Percentiles rank a stretch among this genome's conserved stretches.
phyloP scores from a whole-genome alignment of 2,329 filamentous ascomycete species.

The Fusarium haematococcum region DNA sequence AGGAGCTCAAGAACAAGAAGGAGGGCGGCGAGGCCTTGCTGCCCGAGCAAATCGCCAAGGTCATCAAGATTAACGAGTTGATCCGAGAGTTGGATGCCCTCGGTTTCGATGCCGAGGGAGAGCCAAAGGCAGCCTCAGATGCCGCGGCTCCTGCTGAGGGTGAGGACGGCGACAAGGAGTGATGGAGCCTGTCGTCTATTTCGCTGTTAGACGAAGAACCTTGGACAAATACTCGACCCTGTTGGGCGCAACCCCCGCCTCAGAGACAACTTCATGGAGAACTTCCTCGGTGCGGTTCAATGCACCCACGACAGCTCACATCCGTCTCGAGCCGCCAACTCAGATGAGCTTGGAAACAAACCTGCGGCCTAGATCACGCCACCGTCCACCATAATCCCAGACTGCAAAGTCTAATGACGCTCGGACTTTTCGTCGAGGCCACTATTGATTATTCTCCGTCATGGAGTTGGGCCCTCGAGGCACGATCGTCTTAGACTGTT shows the following conservation, averaged over 20 bases:
- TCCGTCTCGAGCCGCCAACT: not conserved
- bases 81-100: conserved; percentile 87
- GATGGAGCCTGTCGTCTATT: conserved; percentile 12
- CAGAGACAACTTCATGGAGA: not conserved
- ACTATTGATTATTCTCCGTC: not conserved
- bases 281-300: not conserved
- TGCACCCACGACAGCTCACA: not conserved
- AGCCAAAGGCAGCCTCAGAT: conserved; percentile 56
- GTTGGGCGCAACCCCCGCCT: not conserved
- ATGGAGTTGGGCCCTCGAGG: not conserved
- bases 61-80: conserved; percentile 96
- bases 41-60: conserved; percentile 96
- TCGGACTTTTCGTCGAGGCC: not conserved
- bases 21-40: conserved; percentile 85
- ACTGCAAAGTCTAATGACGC: not conserved
- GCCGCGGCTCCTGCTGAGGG: conserved; percentile 1
- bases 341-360: not conserved
- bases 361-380: not conserved
- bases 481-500: not conserved
- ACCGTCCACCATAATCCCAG: not conserved
- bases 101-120: conserved; percentile 84
- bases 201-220: not conserved
- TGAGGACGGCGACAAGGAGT: conserved; percentile 39
- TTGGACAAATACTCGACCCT: not conserved
- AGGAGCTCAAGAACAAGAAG: conserved; percentile 91